Conservation (phyloP, 163 green algal species). For the Chlamydomonas reinhardtii region DNA sequence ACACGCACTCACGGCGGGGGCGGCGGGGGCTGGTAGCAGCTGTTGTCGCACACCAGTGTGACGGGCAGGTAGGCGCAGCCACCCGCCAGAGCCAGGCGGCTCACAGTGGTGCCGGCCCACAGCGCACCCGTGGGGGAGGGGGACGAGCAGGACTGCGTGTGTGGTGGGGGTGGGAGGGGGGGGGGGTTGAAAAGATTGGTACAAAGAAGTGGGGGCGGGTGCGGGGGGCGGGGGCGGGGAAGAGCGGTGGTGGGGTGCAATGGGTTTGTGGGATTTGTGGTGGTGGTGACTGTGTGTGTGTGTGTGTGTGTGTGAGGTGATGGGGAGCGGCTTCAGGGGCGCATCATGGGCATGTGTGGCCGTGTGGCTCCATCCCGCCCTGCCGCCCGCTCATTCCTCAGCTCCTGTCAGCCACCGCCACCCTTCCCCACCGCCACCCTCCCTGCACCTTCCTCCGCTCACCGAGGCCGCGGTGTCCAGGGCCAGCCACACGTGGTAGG, state of each 20-base stretch:
- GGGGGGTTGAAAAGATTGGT: background rate
- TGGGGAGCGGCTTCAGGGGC: too few species aligned
- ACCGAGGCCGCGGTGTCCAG: background rate
- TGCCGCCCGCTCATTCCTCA: too few species aligned
- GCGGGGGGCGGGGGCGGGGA: too few species aligned
- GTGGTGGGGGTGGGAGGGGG: background rate
- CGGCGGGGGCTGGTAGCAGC: conserved; percentile 6
- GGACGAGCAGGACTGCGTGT: conserved; percentile 1
- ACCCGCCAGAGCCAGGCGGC: background rate
- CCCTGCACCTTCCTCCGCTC: background rate
- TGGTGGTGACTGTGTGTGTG: too few species aligned
- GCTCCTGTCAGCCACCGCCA: too few species aligned
- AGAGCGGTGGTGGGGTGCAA: background rate
- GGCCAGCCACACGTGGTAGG: conserved; percentile 3
- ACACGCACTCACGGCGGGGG: background rate
- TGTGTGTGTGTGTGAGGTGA: too few species aligned
- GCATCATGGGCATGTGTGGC: too few species aligned
- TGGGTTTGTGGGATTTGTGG: too few species aligned
- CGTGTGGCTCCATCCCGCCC: too few species aligned
- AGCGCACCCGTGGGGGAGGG: background rate
- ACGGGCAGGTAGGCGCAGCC: conserved; percentile 27
- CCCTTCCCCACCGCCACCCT: too few species aligned
- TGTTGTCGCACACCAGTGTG: conserved; percentile 29
- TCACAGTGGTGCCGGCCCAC: conserved; percentile 9
- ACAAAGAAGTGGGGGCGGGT: too few species aligned